Conservation (phyloP, 257 asterid genomes). For the Capsicum rhomboideum region DNA sequence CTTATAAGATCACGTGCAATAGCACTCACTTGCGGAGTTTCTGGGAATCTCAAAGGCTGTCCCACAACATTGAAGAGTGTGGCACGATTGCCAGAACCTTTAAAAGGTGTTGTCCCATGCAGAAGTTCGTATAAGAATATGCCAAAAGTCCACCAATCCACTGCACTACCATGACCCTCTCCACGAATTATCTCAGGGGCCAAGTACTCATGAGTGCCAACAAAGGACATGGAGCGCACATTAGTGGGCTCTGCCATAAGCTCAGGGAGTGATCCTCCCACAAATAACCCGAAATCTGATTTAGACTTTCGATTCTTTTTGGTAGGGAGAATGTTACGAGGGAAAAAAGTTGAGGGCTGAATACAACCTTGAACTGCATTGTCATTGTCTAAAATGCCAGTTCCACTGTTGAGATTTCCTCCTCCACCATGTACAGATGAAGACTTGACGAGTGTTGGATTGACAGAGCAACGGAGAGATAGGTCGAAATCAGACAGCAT, state of each 20-base stretch:
- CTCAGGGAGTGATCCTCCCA: constrained; percentile 35
- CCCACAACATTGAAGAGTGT: constrained; percentile 31
- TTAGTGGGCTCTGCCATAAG: constrained; percentile 40
- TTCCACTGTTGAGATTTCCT: constrained; percentile 12
- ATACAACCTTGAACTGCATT: constrained; percentile 22
- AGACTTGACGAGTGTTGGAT: constrained; percentile 78
- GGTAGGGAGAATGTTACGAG: constrained; percentile 22
- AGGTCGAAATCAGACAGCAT: constrained; percentile 94
- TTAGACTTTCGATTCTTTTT: constrained; percentile 35
- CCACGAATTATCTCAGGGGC: constrained; percentile 41
- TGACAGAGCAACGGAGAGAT: constrained; percentile 86
- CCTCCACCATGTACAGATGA: constrained; percentile 46
- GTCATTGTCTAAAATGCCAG: constrained; percentile 26
- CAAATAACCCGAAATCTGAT: constrained; percentile 32
- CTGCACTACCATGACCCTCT: constrained; percentile 43
- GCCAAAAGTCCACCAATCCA: constrained; percentile 46
- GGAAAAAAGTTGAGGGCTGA: constrained; percentile 26
- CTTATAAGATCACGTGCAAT: constrained; percentile 27
- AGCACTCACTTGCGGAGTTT: constrained; percentile 20
- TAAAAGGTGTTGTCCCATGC: constrained; percentile 40
- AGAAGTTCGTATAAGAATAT: constrained; percentile 34
- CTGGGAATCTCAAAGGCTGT: constrained; percentile 34
- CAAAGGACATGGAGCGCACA: constrained; percentile 39
- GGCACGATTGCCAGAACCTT: constrained; percentile 32
- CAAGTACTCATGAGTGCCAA: constrained; percentile 35